Conservation (phyloP, 208 protist species). For the Balamuthia mandrillaris region DNA sequence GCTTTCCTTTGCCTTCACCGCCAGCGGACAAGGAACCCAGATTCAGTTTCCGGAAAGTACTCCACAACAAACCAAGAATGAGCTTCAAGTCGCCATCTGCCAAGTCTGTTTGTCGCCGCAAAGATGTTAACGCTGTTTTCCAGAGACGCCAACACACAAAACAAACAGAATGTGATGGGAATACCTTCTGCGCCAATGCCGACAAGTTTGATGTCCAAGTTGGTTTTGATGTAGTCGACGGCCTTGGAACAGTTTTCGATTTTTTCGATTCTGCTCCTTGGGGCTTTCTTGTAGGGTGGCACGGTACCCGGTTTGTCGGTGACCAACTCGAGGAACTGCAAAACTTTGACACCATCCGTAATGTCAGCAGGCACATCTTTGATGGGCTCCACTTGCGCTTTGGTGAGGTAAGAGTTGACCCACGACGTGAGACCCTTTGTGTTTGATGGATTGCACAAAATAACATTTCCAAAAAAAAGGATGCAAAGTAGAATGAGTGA, state of each 20-base stretch:
- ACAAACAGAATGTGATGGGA: not conserved
- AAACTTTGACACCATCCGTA: not conserved
- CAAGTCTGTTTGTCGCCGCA: not conserved
- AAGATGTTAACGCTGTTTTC: not conserved
- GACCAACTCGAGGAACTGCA: conserved; percentile 10
- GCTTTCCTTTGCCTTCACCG: not conserved
- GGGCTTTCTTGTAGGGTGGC: not conserved
- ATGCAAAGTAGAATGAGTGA: not conserved
- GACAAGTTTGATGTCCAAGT: not conserved
- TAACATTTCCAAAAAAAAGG: not conserved
- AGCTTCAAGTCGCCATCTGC: conserved; percentile 17
- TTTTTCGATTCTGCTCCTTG: not conserved
- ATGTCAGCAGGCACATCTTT: not conserved
- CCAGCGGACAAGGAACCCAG: not conserved
- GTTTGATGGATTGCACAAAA: not conserved
- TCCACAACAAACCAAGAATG: conserved; percentile 12
- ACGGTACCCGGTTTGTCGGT: not conserved
- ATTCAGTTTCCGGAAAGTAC: not conserved
- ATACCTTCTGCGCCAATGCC: conserved; percentile 12
- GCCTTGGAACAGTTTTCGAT: conserved; percentile 29
- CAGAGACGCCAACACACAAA: too few relatives aligned
- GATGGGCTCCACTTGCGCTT: not conserved
- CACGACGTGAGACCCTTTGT: conserved; percentile 6
- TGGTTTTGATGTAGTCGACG: not conserved
- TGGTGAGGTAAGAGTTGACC: not conserved